A percentile compares a stretch with the other conserved stretches of the same genome.
phyloP scores from a whole-genome alignment of 352 stramenopile genomes.

The Pythium graminicola region DNA sequence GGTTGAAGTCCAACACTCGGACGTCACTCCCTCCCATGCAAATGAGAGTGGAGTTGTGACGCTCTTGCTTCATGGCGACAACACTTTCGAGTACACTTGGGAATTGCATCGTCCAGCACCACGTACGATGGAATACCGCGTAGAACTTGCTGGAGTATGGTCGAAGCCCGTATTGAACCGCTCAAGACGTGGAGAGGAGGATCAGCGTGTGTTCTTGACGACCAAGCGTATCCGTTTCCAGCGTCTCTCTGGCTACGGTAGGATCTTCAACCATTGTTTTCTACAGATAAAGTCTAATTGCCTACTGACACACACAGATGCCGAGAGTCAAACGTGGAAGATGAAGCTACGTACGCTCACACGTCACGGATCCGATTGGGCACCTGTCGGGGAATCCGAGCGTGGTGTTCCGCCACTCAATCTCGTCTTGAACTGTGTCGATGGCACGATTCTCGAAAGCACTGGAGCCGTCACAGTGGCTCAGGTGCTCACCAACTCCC shows the following conservation, averaged over 20 bases:
- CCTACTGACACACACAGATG: slow-evolving; percentile 43
- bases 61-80: slow-evolving; percentile 68
- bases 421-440: slow-evolving; percentile 45
- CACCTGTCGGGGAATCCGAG: slow-evolving; percentile 54
- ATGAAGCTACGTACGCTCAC: slow-evolving; percentile 62
- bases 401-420: slow-evolving; percentile 57
- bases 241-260: slow-evolving; percentile 68
- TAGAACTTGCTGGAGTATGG: slow-evolving; percentile 65
- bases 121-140: slow-evolving; percentile 61
- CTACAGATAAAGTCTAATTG: no score
- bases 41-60: slow-evolving; percentile 2
- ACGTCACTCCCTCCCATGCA: not conserved
- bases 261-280: no score
- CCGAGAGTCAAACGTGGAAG: slow-evolving; percentile 51
- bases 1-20: not conserved
- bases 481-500: slow-evolving; percentile 63
- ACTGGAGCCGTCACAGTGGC: slow-evolving; percentile 31
- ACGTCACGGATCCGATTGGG: slow-evolving; percentile 66
- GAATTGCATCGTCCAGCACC: slow-evolving; percentile 41
- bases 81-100: slow-evolving; percentile 77
- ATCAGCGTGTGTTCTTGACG: slow-evolving; percentile 66
- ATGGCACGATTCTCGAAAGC: slow-evolving; percentile 43
- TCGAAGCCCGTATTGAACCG: slow-evolving; percentile 70
- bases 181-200: slow-evolving; percentile 57
- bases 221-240: slow-evolving; percentile 57